Evolutionary conservation across 2,329 filamentous ascomycete genomes (phyloP).

Genomic region (Talaromyces sp.): DNA sequence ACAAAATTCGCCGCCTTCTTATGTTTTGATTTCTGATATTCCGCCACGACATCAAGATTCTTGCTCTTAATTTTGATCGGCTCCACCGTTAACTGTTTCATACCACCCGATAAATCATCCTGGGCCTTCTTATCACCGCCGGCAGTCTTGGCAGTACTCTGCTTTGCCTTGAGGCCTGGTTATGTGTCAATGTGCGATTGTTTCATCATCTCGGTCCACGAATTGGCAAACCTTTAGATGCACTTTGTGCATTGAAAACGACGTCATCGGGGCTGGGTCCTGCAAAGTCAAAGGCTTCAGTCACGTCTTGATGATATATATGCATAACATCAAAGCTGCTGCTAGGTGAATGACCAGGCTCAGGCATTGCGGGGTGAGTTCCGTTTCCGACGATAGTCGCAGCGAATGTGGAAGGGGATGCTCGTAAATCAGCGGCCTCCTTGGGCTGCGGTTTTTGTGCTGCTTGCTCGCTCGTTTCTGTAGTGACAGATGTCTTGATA

Average conservation of each 20-base stretch:
- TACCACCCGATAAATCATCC: constrained; percentile 45
- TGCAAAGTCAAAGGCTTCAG: constrained; percentile 61
- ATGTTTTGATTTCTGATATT: constrained; percentile 68
- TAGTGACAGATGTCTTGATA: constrained; percentile 4
- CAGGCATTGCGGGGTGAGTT: constrained; percentile 25
- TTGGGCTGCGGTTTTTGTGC: constrained; percentile 20
- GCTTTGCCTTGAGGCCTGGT: constrained; percentile 46
- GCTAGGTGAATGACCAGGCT: constrained; percentile 33
- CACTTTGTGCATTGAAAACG: constrained; percentile 74
- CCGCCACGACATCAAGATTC: constrained; percentile 77
- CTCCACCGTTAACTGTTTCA: constrained; percentile 49
- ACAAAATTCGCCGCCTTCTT: constrained; percentile 89
- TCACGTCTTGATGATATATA: constrained; percentile 39
- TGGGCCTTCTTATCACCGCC: constrained; percentile 43
- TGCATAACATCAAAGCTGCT: constrained; percentile 34
- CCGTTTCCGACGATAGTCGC: constrained; percentile 39
- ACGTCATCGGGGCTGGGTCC: constrained; percentile 89
- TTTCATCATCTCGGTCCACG: constrained; percentile 36
- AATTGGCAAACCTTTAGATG: constrained; percentile 68
- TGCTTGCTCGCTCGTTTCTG: constrained; percentile 15
- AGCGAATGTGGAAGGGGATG: constrained; percentile 51
- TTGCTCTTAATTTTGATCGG: constrained; percentile 60
- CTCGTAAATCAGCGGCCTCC: constrained; percentile 34
- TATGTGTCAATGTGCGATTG: constrained; percentile 37
- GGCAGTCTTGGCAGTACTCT: constrained; percentile 38